Percentiles rank a stretch among this genome's conserved stretches.
Evolutionary conservation across 768 basidiomycete species (phyloP).

Genomic region (Suillus cothurnatus): DNA sequence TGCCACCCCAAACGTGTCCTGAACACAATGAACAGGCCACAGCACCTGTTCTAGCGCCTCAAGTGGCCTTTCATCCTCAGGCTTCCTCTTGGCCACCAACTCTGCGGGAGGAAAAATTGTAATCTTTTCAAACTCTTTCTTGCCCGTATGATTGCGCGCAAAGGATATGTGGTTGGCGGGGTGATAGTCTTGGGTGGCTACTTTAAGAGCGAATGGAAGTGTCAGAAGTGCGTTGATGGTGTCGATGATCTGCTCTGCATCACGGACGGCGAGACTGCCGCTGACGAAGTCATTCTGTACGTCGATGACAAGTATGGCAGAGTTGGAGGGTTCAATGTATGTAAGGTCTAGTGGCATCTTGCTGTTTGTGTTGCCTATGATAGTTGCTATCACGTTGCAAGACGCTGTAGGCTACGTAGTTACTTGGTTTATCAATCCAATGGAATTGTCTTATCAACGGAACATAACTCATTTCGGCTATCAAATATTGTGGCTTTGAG

Average conservation of each 20-base stretch:
- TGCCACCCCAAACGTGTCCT: conserved; percentile 57
- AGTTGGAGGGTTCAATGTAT: conserved; percentile 4
- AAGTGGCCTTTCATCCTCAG: conserved; percentile 12
- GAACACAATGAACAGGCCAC: conserved; percentile 85
- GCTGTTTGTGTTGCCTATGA: not conserved
- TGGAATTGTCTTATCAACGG: not conserved
- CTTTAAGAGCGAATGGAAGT: conserved; percentile 51
- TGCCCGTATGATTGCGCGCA: conserved; percentile 50
- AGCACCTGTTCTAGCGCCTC: conserved; percentile 52
- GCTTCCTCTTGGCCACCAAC: conserved; percentile 33
- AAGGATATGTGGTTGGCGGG: conserved; percentile 73
- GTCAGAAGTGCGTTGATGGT: conserved; percentile 59
- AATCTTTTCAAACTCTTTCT: conserved; percentile 42
- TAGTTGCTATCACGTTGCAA: not conserved
- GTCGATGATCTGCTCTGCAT: conserved; percentile 58
- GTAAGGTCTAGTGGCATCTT: not conserved
- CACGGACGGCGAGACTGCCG: conserved; percentile 72
- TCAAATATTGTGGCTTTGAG: not conserved
- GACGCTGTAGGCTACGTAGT: not conserved
- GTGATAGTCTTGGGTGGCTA: conserved; percentile 63
- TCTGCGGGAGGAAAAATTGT: conserved; percentile 36
- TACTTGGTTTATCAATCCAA: not conserved
- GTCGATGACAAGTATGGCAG: conserved; percentile 72
- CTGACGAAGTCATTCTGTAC: conserved; percentile 84
- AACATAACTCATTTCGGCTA: not conserved